A percentile compares a stretch with the other conserved stretches of the same genome.
These are phyloP conservation scores for Metschnikowia drakensbergensis DNA, from an alignment of 805 yeast species.

Conservation along the genomic window DNA sequence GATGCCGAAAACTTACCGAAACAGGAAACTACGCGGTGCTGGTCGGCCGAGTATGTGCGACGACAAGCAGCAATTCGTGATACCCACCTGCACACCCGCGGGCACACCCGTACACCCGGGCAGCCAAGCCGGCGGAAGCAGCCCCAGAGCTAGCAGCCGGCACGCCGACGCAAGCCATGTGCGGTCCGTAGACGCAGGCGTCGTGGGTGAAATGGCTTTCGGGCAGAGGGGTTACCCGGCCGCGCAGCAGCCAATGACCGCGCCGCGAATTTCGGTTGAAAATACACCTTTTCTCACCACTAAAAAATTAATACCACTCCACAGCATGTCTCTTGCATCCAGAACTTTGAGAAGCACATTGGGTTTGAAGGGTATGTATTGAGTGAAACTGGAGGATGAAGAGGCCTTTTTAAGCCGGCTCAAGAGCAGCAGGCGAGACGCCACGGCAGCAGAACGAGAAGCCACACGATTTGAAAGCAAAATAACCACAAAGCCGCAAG, in stretches of 20 bases:
- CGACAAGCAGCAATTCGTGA: too few species aligned
- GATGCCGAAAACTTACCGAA: too few species aligned
- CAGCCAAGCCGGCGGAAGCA: too few species aligned
- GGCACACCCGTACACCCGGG: background rate
- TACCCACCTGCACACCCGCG: background rate
- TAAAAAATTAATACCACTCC: slow-evolving; percentile 1
- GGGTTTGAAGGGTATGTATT: slow-evolving; percentile 38
- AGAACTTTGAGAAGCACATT: slow-evolving; percentile 44
- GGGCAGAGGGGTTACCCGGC: slow-evolving; percentile 18
- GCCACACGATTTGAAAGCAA: too few species aligned
- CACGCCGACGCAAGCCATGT: too few species aligned
- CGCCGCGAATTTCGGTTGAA: slow-evolving; percentile 17
- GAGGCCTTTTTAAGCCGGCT: background rate
- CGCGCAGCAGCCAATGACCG: slow-evolving; percentile 20
- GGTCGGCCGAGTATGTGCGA: too few species aligned
- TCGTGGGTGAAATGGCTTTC: too few species aligned
- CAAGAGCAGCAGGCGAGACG: too few species aligned
- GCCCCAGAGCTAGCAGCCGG: too few species aligned
- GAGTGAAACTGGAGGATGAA: background rate
- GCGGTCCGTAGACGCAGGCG: background rate
- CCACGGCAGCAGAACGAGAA: too few species aligned
- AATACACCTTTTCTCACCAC: slow-evolving; percentile 5
- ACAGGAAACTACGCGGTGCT: too few species aligned
- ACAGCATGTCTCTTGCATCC: slow-evolving; percentile 36
- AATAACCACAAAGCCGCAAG: too few species aligned